Evolutionary conservation across 2,329 filamentous ascomycete genomes (phyloP), one percentile per base, ranked within the genome.

Genomic region (Alternaria postmessia): DNA sequence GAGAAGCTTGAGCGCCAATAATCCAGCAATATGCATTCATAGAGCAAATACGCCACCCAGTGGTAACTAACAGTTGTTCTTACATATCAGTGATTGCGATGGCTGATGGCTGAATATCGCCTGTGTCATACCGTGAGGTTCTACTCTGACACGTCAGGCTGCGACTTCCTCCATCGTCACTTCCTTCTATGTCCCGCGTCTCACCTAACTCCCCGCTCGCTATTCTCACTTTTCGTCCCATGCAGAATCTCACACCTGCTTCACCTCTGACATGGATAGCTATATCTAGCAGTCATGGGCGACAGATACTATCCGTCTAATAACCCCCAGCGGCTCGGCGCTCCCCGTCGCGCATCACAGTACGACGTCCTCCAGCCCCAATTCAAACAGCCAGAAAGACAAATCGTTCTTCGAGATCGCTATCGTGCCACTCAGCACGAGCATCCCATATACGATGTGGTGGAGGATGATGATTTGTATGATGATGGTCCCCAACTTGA

Each of bases 401-500:
- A 57, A 47, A 8, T 65, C 7, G 56, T 65, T 28, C 57, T 61
- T 7, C 60, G 73, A 46, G 66, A 75, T 43, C 72, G 69, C 3
- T 77, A 71, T 61, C 73, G 70, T 30, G 55, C 63, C 5, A 58
- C 53, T 22, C 68, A 64, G 39, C 59, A 65, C 16, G 56, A 68
- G 20, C 30, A 61, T 30, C 48, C 56, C 20, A 51, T 64, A 36
- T 69, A 70, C 49, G 72, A 74, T 39, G 42, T 43, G 1, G 63
- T 72, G 4, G 75, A 72, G 44, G 75, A 75, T 32, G 51, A 61
- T 32, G 51, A 61, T 12, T 59, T 57, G 11, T 67, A 71, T 36
- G 59, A 61, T 12, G 32, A 52, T 18, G 49, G 18, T 7, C 38
- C 63, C 26, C 66, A 74, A 7, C 73, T 85, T 12, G 83, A 86